Base-by-base conservation (phyloP, 805 yeast genomes). In the Pichia sporocuriosa region DNA sequence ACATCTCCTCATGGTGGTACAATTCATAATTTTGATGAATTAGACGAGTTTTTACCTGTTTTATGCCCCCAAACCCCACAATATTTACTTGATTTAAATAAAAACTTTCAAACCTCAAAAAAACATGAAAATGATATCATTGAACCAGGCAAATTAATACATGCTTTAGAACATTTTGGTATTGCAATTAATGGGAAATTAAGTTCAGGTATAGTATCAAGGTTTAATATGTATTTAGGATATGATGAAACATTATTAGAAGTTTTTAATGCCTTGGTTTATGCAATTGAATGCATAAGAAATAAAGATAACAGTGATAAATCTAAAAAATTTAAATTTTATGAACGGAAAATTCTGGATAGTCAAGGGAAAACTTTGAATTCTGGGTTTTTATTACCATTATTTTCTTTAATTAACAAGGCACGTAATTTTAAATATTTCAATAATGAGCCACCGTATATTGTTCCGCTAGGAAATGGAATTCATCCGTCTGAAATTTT, bases 1-100 rank as follows among this genome's bases (percentile, higher is more conserved):
- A 72, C 78, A 20, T 71, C 77, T 16, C 71, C 74, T 3, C 59
- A 65, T 31, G 85, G 85, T 12, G 85, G 86, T 7, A 76, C 84
- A 0, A 61, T 78, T 15, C 73, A 70, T 34, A 61, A 67, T 19
- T 67, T 69, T 37, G 69, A 64, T 15, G 85, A 79, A 44, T 50
- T 79, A 16, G 69, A 62, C 38, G 62, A 40, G 40, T 61, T 63
- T 30, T 47, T 64, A 37, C 59, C 53, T 4, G 54, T 61, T 31
- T 55, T 58, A 22, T 42, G 45, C 26, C 42, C 42, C 2, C 22
- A 33, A 15, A 24, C 27, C 10, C 45, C 45, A 3, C 28, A 38
- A 27, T 42, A 42, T 34, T 31, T 42, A 5, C 27, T 22, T 2
- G 28, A 42, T 26, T 31, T 42, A 6, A 27, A 36, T 12, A 27